Conservation (phyloP, 345 rosid species). For the Tarenaya hassleriana region DNA sequence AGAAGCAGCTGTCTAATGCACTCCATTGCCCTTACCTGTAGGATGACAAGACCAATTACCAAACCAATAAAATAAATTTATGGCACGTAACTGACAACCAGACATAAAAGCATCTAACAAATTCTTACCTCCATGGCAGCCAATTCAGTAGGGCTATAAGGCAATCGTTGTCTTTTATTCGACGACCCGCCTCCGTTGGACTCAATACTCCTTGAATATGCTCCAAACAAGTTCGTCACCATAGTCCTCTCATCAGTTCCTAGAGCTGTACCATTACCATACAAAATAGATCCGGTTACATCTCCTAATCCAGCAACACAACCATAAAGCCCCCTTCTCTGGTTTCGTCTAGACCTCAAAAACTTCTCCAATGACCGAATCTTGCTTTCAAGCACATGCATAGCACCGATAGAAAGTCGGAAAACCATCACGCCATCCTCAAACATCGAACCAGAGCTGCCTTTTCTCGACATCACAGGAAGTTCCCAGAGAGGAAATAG, state of each 20-base stretch:
- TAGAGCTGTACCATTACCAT: slow-evolving; percentile 60
- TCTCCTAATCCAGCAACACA: slow-evolving; percentile 89
- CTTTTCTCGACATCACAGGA: slow-evolving; percentile 62
- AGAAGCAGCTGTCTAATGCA: slow-evolving; percentile 91
- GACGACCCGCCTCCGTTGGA: slow-evolving; percentile 56
- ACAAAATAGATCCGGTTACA: slow-evolving; percentile 82
- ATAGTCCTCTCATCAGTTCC: slow-evolving; percentile 66
- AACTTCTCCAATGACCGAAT: slow-evolving; percentile 81
- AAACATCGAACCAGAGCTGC: slow-evolving; percentile 37
- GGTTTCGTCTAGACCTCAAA: slow-evolving; percentile 80
- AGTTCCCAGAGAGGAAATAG: slow-evolving; percentile 94
- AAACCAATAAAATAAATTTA: slow-evolving; percentile 13
- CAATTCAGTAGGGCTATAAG: slow-evolving; percentile 82
- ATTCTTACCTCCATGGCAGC: slow-evolving; percentile 81
- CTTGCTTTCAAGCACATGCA: slow-evolving; percentile 81
- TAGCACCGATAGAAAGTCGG: slow-evolving; percentile 72
- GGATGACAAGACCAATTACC: slow-evolving; percentile 16
- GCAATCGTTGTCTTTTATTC: slow-evolving; percentile 77
- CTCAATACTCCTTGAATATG: slow-evolving; percentile 46
- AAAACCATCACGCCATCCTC: slow-evolving; percentile 60
- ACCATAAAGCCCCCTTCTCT: slow-evolving; percentile 94
- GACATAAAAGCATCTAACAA: slow-evolving; percentile 20
- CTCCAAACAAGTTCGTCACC: slow-evolving; percentile 70
- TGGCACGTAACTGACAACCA: slow-evolving; percentile 16
- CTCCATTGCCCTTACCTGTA: slow-evolving; percentile 95